These are phyloP conservation scores for Solanum hybrid DNA, from an alignment of 305 asterid species.

Conservation along the genomic window DNA sequence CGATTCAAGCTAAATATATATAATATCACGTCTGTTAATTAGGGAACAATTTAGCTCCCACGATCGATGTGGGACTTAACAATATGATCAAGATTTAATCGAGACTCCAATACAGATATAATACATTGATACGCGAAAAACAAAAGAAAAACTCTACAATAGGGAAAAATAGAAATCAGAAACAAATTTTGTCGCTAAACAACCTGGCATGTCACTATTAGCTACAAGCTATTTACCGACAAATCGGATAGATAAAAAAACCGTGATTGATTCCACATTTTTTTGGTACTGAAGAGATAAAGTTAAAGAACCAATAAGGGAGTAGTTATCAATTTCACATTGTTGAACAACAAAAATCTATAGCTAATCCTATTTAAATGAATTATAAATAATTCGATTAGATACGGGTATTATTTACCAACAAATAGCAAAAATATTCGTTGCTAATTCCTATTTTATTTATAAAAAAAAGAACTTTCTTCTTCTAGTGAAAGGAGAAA, in stretches of 20 bases:
- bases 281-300: background rate
- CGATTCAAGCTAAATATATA: rapidly evolving
- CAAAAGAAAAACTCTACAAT: background rate
- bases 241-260: background rate
- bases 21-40: background rate
- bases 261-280: background rate
- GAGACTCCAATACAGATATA: rapidly evolving
- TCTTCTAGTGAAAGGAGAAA: background rate
- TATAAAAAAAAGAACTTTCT: background rate
- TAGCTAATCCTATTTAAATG: background rate
- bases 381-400: background rate
- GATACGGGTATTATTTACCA: background rate
- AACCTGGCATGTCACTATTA: background rate
- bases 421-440: background rate
- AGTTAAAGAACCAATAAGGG: background rate
- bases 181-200: background rate
- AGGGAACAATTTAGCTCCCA: rapidly evolving
- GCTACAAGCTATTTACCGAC: background rate
- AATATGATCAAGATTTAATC: background rate
- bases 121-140: background rate
- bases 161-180: background rate
- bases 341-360: background rate
- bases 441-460: background rate
- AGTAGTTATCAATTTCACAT: background rate
- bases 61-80: background rate